Base-by-base conservation (phyloP, 805 yeast genomes). In the Suhomyces pyralidae region DNA sequence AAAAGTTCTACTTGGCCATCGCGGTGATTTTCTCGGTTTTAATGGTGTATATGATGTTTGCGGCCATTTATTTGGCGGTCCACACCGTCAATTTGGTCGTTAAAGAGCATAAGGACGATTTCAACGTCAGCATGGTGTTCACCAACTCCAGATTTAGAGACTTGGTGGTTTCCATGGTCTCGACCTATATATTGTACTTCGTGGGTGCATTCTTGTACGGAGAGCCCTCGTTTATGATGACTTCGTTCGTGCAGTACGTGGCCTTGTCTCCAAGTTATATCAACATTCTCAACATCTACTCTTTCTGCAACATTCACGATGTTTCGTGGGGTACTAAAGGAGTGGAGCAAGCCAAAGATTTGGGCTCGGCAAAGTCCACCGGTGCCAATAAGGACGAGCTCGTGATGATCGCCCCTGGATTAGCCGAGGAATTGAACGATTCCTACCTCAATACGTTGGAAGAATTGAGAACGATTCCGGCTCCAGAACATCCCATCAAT, bases 281-380 rank as follows among this genome's bases (percentile, higher is more conserved):
- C 70, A 92, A 93, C 63, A 93, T 92, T 50, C 76, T 93, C 65
- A 91, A 90, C 68, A 93, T 93, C 55, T 93, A 93, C 70, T 96
- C 98, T 2, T 92, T 93, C 68, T 92, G 97, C 76, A 93, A 93
- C 70, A 86, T 93, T 55, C 97, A 93, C 68, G 99, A 93, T 74
- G 85, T 93, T 46, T 88, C 97, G 6, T 93, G 98, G 98, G 98
- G 98, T 67, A 93, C 97, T 3, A 90, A 92, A 68, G 97, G 96
- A 46, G 90, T 85, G 48, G 83, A 82, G 9, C 61, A 60, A 48
- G 83, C 76, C 64, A 81, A 76, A 71, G 96, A 81, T 68, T 77
- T 94, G 61, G 98, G 97, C 55, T 84, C 86, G 45, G 97, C 96
- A 22, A 88, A 86, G 61, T 66, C 89, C 3, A 78, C 68, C 2